These are phyloP conservation scores for Colletotrichum orchidophilum DNA, from an alignment of 2,329 filamentous ascomycete genomes.

Conservation along the genomic window DNA sequence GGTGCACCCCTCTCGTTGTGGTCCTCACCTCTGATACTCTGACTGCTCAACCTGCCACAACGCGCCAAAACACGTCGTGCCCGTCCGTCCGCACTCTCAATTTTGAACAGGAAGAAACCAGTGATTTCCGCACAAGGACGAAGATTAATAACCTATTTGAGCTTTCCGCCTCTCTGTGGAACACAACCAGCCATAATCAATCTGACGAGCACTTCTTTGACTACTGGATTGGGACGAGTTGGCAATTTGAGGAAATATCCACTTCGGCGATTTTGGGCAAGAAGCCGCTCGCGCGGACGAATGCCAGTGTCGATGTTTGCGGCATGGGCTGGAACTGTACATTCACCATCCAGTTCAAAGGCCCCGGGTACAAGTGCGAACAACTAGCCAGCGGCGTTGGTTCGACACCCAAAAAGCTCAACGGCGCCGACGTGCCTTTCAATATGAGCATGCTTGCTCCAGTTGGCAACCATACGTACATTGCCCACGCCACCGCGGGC, in stretches of 20 bases:
- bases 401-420: slow-evolving; percentile 36
- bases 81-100: slow-evolving; percentile 44
- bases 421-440: slow-evolving; percentile 39
- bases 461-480: slow-evolving; percentile 43
- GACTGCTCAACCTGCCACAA: slow-evolving; percentile 40
- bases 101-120: slow-evolving; percentile 45
- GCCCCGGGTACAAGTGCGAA: slow-evolving; percentile 48
- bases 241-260: slow-evolving; percentile 40
- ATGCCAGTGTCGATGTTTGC: slow-evolving; percentile 44
- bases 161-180: slow-evolving; percentile 43
- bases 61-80: slow-evolving; percentile 40
- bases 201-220: slow-evolving; percentile 42
- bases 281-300: slow-evolving; percentile 36
- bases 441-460: slow-evolving; percentile 40
- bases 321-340: slow-evolving; percentile 47
- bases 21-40: slow-evolving; percentile 51
- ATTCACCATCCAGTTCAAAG: slow-evolving; percentile 44
- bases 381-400: slow-evolving; percentile 41
- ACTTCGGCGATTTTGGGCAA: slow-evolving; percentile 39
- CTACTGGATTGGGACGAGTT: slow-evolving; percentile 41
- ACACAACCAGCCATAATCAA: slow-evolving; percentile 39
- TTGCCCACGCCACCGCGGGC: slow-evolving; percentile 38
- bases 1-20: slow-evolving; percentile 49
- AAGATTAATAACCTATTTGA: slow-evolving; percentile 40
- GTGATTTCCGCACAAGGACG: slow-evolving; percentile 44